Evolutionary conservation across 768 basidiomycete species (phyloP).

Genomic region (Sporobolomyces pararoseus): DNA sequence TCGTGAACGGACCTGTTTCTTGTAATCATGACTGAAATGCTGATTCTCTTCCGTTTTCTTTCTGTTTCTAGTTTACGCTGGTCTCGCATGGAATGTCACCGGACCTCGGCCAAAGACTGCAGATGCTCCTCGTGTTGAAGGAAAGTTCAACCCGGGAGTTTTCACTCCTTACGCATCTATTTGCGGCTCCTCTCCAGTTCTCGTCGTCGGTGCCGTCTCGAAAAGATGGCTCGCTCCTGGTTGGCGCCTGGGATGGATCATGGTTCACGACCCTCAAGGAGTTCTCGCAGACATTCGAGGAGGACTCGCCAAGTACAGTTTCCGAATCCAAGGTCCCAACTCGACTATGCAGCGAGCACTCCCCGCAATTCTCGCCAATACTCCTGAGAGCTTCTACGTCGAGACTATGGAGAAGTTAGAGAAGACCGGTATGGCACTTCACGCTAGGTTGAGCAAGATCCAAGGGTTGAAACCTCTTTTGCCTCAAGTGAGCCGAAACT

Average conservation of each 20-base stretch:
- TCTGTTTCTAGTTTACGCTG: slow-evolving; percentile 41
- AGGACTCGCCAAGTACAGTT: slow-evolving; percentile 47
- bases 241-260: slow-evolving; percentile 50
- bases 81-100: slow-evolving; percentile 46
- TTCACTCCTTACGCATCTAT: slow-evolving; percentile 49
- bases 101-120: slow-evolving; percentile 24
- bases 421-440: slow-evolving; percentile 13
- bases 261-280: slow-evolving; percentile 48
- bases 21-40: background rate
- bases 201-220: slow-evolving; percentile 50
- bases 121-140: slow-evolving; percentile 24
- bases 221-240: slow-evolving; percentile 51
- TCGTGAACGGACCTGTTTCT: background rate
- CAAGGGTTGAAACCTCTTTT: slow-evolving; percentile 25
- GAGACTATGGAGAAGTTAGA: slow-evolving; percentile 32
- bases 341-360: slow-evolving; percentile 40
- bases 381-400: slow-evolving; percentile 39
- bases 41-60: no score
- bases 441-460: slow-evolving; percentile 31
- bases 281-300: slow-evolving; percentile 45
- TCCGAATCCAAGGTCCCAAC: slow-evolving; percentile 50
- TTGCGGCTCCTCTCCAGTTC: slow-evolving; percentile 46
- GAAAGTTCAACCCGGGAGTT: slow-evolving; percentile 44
- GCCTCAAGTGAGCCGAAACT: no score
- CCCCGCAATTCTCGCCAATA: slow-evolving; percentile 40